Evolutionary conservation across 2,329 filamentous ascomycete genomes (phyloP).

Genomic region (Mariannaea elegans): DNA sequence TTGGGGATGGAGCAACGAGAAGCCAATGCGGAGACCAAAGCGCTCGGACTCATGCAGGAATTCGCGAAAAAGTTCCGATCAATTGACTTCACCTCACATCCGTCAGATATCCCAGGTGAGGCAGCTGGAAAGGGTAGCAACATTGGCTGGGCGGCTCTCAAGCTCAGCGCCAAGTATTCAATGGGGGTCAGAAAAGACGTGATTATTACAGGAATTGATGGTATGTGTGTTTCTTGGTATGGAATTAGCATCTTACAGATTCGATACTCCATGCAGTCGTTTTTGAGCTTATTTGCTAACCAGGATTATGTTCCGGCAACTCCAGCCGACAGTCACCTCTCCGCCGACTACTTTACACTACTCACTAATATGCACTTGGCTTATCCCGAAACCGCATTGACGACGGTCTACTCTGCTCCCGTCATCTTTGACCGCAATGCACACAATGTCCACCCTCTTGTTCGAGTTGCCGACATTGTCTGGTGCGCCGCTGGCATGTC

Average conservation of each 20-base stretch:
- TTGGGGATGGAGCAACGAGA: conserved; percentile 79
- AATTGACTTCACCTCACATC: conserved; percentile 74
- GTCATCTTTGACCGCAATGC: conserved; percentile 81
- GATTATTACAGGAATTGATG: conserved; percentile 76
- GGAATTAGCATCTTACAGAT: conserved; percentile 9
- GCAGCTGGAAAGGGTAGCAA: conserved; percentile 80
- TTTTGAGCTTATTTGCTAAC: conserved; percentile 16
- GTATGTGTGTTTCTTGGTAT: conserved; percentile 54
- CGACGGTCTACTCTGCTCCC: conserved; percentile 73
- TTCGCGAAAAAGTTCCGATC: conserved; percentile 72
- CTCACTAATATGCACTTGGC: conserved; percentile 70
- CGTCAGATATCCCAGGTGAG: conserved; percentile 71
- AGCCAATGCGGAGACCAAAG: conserved; percentile 67
- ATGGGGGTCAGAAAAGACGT: conserved; percentile 65
- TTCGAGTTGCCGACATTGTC: conserved; percentile 76
- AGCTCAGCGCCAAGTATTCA: conserved; percentile 69
- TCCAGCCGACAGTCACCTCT: conserved; percentile 75
- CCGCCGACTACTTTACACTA: conserved; percentile 71
- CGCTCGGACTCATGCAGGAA: conserved; percentile 66
- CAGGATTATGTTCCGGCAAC: not conserved
- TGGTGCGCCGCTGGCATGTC: conserved; percentile 78
- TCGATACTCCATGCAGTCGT: not conserved
- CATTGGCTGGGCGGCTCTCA: conserved; percentile 74
- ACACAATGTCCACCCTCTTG: conserved; percentile 71
- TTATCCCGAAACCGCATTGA: conserved; percentile 66